Evolutionary conservation across 768 basidiomycete species (phyloP), one percentile per base, ranked within the genome.

Genomic region (Naganishia vishniacii): DNA sequence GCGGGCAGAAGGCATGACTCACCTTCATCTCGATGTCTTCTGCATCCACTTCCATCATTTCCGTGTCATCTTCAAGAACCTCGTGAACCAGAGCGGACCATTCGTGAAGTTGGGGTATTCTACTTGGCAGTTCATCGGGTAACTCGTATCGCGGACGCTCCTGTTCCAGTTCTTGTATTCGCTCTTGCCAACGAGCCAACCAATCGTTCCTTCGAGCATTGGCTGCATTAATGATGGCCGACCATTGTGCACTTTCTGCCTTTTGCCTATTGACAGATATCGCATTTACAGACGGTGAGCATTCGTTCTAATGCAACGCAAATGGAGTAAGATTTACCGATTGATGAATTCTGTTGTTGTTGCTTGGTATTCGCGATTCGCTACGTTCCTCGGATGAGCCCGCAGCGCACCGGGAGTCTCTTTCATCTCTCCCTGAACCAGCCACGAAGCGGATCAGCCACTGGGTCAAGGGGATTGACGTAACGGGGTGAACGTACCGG

Each of bases 11-110:
- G 16, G 48, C 18, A 5, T 13, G 16, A 69, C 73, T 67, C 66
- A 75, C 75, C 67, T 77, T 73, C 64, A 65, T 75, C 62, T 75
- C 75, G 40, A 77, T 73, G 61, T 77, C 75, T 28, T 68, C 72
- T 20, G 74, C 71, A 0, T 71, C 73, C 46, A 63, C 65, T n/a
- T 18, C 59, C 44, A 59, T 58, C 45, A 76, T 47, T 18, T 74
- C 72, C 11, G 69, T 70, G 13, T 66, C 71, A 23, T 68, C 71
- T 28, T 58, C 60, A 23, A 72, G 48, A 12, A 68, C 67, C 68
- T 69, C 75, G 31, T 79, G 76, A 16, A 72, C 80, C 2, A 71
- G 72, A 5, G 73, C 78, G 29, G 77, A 77, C 41, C 74, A 77
- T 7, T 78, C 78, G 32, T 68, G 73, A 68, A 68, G 79, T 56